A percentile compares a stretch with the other conserved stretches of the same genome.
phyloP scores from a whole-genome alignment of 139 green algal species.

The Chlorella ohadii region DNA sequence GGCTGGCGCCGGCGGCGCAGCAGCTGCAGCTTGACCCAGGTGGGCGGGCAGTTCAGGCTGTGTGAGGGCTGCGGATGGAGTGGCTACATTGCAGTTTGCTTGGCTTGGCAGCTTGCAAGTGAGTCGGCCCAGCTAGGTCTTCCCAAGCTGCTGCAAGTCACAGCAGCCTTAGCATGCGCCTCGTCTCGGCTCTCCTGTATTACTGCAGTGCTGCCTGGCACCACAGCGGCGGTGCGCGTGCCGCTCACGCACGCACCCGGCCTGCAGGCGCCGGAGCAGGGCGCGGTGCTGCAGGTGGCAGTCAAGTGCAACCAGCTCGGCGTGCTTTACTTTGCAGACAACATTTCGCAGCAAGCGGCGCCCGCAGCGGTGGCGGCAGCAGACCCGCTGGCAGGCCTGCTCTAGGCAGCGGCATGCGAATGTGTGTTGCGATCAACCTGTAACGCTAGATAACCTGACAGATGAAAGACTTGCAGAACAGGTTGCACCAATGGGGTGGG shows the following conservation, averaged over 20 bases:
- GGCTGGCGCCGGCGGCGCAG: conserved; percentile 76
- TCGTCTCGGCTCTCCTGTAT: too few species aligned
- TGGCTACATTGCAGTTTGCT: background rate
- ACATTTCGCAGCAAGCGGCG: conserved; percentile 47
- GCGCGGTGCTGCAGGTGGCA: conserved; percentile 69
- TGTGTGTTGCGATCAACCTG: too few species aligned
- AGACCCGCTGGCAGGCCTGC: too few species aligned
- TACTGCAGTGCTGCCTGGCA: conserved; percentile 58
- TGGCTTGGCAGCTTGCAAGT: background rate
- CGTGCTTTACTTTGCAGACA: conserved; percentile 91
- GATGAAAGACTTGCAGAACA: too few species aligned
- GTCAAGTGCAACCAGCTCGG: conserved; percentile 85
- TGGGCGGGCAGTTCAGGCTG: too few species aligned
- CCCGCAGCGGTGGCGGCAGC: background rate
- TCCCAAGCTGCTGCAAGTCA: too few species aligned
- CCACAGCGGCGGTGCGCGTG: conserved; percentile 33
- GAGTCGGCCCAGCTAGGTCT: too few species aligned
- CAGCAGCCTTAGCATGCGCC: too few species aligned
- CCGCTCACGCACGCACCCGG: conserved; percentile 58
- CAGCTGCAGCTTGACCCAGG: conserved; percentile 36
- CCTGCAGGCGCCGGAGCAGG: conserved; percentile 50
- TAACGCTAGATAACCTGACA: too few species aligned
- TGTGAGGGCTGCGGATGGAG: too few species aligned
- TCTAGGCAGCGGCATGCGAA: too few species aligned
- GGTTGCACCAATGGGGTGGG: too few species aligned